Conservation (phyloP, 2,329 filamentous ascomycete species). For the Phialophora chinensis region DNA sequence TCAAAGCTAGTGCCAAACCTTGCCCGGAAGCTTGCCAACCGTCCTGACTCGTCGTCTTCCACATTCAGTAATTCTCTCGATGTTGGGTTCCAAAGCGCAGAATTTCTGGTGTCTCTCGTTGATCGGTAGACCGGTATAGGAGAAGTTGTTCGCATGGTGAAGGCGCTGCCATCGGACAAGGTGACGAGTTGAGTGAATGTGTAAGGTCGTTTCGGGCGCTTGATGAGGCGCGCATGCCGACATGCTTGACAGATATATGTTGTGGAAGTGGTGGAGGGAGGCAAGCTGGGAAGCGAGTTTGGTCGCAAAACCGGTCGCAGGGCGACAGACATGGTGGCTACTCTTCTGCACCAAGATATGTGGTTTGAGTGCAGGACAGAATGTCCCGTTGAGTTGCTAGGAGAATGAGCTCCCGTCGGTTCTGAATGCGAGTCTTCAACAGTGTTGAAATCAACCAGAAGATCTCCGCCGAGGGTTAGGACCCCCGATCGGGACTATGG, state of each 20-base stretch:
- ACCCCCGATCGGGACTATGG: too few relatives aligned
- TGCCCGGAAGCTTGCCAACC: conserved; percentile 81
- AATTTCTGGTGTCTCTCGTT: conserved; percentile 87
- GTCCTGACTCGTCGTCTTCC: conserved; percentile 93
- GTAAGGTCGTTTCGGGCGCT: conserved; percentile 89
- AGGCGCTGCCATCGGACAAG: conserved; percentile 88
- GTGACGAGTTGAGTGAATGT: conserved; percentile 96
- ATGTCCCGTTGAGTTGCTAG: not conserved
- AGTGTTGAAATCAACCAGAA: not conserved
- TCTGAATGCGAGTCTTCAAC: not conserved
- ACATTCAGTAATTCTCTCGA: conserved; percentile 81
- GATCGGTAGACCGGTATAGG: conserved; percentile 63
- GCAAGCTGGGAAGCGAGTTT: conserved; percentile 33
- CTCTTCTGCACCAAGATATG: not conserved
- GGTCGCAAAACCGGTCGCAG: conserved; percentile 38
- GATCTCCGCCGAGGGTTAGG: not conserved
- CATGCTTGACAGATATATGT: conserved; percentile 64
- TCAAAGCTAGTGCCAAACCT: conserved; percentile 88
- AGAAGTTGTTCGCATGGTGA: conserved; percentile 58
- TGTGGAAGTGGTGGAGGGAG: conserved; percentile 39
- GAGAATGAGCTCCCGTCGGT: not conserved
- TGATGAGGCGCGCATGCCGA: conserved; percentile 82
- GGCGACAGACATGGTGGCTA: conserved; percentile 30
- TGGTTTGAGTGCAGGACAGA: not conserved
- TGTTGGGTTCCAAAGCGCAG: conserved; percentile 86